phyloP scores from a whole-genome alignment of 139 green algal genomes.

The Zygnema circumcarinatum region DNA sequence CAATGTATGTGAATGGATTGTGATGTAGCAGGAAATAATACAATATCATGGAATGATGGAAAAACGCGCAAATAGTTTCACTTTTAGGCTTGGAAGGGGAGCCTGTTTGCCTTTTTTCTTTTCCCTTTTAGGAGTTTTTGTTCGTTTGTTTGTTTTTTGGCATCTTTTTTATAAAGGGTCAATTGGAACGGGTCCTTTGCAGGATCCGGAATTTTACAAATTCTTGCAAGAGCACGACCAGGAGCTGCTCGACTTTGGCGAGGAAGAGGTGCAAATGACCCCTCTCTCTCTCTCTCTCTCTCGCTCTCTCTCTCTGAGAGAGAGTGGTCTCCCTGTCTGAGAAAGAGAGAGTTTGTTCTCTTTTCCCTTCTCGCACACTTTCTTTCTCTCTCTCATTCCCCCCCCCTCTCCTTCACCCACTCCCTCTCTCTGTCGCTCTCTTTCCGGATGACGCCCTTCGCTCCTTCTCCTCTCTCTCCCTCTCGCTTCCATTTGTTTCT shows the following conservation, averaged over 20 bases:
- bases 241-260: conserved; percentile 84
- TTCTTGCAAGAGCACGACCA: conserved; percentile 85
- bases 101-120: background rate
- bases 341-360: conserved; percentile 55
- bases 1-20: background rate
- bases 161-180: conserved; percentile 75
- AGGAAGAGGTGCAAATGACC: conserved; percentile 65
- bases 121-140: background rate
- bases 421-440: no score
- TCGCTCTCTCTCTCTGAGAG: no score
- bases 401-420: no score
- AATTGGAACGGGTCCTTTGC: conserved; percentile 59
- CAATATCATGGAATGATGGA: background rate
- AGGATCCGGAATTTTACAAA: conserved; percentile 94
- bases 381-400: no score
- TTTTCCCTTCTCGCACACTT: no score
- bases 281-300: no score
- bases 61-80: background rate
- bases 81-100: background rate
- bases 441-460: no score
- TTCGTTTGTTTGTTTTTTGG: background rate
- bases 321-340: conserved; percentile 57
- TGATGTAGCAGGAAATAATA: background rate
- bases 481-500: no score
- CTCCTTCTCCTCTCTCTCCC: no score